These are phyloP conservation scores for Diaporthe destruens DNA, from an alignment of 2,329 filamentous ascomycete species.

Conservation along the genomic window DNA sequence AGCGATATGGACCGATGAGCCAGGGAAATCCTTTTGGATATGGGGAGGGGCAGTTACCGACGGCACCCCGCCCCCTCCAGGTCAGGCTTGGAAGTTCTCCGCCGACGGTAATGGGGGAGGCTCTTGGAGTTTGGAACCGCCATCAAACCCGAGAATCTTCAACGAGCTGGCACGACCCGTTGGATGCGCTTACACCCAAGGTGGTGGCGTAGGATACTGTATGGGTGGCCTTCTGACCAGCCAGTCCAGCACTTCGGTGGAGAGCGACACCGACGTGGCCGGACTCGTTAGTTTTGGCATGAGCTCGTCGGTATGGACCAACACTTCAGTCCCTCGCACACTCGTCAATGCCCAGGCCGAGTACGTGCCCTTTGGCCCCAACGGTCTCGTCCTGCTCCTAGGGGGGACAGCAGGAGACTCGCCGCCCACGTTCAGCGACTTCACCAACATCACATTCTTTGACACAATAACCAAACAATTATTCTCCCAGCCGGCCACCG, in stretches of 20 bases:
- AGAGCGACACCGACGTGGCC: constrained; percentile 43
- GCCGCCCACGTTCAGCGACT: constrained; percentile 44
- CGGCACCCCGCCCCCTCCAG: constrained; percentile 43
- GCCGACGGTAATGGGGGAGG: constrained; percentile 17
- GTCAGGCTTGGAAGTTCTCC: constrained; percentile 48
- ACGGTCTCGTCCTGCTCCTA: constrained; percentile 51
- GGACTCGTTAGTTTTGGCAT: constrained; percentile 52
- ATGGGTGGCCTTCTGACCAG: constrained; percentile 49
- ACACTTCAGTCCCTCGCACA: constrained; percentile 48
- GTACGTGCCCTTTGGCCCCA: constrained; percentile 50
- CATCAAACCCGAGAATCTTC: constrained; percentile 50
- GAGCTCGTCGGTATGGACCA: constrained; percentile 49
- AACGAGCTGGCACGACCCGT: constrained; percentile 52
- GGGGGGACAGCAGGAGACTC: constrained; percentile 48
- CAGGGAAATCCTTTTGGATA: constrained; percentile 49
- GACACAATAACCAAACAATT: constrained; percentile 52
- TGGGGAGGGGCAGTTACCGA: constrained; percentile 51
- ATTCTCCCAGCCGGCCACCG: constrained; percentile 52
- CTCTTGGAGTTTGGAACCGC: constrained; percentile 1
- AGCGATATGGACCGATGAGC: constrained; percentile 51
- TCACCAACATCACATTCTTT: constrained; percentile 50
- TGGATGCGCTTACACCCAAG: constrained; percentile 47
- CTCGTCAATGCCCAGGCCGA: constrained; percentile 49
- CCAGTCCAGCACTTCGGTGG: constrained; percentile 46
- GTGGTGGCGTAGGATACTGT: constrained; percentile 48